Conservation (phyloP, 805 yeast genomes). For the Wickerhamomyces alni region DNA sequence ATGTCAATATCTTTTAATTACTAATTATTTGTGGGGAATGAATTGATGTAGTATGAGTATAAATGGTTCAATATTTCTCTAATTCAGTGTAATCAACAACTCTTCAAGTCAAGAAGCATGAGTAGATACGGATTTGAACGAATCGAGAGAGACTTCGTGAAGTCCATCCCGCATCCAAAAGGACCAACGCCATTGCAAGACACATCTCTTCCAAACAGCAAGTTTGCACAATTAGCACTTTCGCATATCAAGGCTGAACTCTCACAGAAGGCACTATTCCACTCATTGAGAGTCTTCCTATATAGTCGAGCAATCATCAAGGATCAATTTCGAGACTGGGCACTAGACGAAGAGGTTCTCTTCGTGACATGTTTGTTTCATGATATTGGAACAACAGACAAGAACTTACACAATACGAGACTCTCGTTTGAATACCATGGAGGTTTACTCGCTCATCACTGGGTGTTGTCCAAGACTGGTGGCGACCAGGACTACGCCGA, state of each 20-base stretch:
- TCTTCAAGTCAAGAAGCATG: neutral
- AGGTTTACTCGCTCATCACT: conserved; percentile 1
- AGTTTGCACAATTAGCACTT: neutral
- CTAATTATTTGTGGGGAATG: neutral
- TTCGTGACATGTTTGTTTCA: conserved; percentile 1
- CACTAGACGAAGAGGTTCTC: conserved; percentile 1
- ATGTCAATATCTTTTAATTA: conserved; percentile 9
- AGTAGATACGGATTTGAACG: conserved; percentile 1
- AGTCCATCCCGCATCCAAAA: conserved; percentile 1
- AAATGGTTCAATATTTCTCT: too few relatives aligned
- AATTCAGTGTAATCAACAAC: too few relatives aligned
- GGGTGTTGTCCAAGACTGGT: neutral
- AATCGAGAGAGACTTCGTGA: conserved; percentile 3
- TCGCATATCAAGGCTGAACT: neutral
- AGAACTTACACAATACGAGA: neutral
- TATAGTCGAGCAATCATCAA: conserved; percentile 3
- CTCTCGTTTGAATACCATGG: conserved; percentile 3
- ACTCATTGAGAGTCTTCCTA: conserved; percentile 4
- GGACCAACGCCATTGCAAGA: neutral
- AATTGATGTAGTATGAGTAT: neutral
- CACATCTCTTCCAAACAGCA: neutral
- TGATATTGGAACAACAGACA: conserved; percentile 1
- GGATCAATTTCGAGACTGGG: conserved; percentile 3
- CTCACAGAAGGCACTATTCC: neutral
- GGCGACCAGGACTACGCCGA: neutral